These are phyloP conservation scores for Candida krabiensis DNA, from an alignment of 805 yeast genomes.

Conservation along the genomic window DNA sequence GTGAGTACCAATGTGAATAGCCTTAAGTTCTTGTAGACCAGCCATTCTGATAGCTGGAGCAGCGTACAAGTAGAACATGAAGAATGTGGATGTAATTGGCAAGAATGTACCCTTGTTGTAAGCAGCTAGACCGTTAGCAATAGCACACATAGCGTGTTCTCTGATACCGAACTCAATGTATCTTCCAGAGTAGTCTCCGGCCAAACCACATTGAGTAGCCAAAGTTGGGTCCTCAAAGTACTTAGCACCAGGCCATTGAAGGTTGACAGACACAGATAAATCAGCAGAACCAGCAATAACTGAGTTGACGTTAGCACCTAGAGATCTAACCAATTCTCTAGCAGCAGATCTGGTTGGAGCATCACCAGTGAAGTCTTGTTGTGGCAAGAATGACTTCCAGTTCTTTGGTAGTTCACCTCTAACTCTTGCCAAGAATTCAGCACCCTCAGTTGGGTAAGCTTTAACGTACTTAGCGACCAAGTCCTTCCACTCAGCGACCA, in stretches of 20 bases:
- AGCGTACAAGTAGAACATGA: constrained; percentile 86
- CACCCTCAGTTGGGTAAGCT: constrained; percentile 75
- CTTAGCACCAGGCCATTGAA: constrained; percentile 79
- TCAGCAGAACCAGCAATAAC: constrained; percentile 97
- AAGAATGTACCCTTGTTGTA: constrained; percentile 88
- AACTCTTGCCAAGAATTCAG: constrained; percentile 77
- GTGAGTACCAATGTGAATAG: constrained; percentile 85
- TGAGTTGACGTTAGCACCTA: constrained; percentile 60
- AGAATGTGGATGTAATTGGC: constrained; percentile 51
- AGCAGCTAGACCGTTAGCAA: constrained; percentile 95
- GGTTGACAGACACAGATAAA: constrained; percentile 86
- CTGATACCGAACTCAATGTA: constrained; percentile 97
- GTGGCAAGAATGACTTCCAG: constrained; percentile 82
- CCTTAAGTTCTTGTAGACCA: constrained; percentile 79
- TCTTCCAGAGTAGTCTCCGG: constrained; percentile 86
- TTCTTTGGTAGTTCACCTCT: constrained; percentile 74
- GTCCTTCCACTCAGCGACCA: constrained; percentile 74
- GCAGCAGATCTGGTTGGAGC: constrained; percentile 94
- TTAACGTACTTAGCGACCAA: constrained; percentile 58
- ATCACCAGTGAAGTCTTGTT: constrained; percentile 80
- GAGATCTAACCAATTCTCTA: constrained; percentile 69
- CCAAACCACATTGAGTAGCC: constrained; percentile 41
- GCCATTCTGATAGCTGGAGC: constrained; percentile 87
- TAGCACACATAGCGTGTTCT: constrained; percentile 99
- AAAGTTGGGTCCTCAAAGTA: constrained; percentile 90